Conservation (phyloP, 108 stramenopile species). For the Nitzschia putrida region DNA sequence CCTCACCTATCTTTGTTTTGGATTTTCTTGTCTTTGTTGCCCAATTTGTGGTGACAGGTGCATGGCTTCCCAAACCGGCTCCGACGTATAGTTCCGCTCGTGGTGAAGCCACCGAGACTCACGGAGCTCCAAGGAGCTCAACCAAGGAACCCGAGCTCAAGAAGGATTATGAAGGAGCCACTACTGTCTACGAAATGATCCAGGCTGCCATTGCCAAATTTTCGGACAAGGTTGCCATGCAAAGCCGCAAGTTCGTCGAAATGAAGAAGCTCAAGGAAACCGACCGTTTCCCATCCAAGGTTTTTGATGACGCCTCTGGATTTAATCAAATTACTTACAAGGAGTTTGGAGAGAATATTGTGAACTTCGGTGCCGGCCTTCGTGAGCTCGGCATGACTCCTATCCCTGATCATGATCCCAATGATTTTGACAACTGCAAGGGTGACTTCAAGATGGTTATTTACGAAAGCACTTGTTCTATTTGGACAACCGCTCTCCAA, state of each 20-base stretch:
- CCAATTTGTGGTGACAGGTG: not conserved
- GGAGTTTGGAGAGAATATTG: slow-evolving; percentile 14
- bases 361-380: slow-evolving; percentile 32
- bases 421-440: slow-evolving; percentile 24
- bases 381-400: slow-evolving; percentile 29
- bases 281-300: slow-evolving; percentile 18
- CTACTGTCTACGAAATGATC: slow-evolving; percentile 27
- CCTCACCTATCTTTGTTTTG: slow-evolving; percentile 13
- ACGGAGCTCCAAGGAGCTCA: slow-evolving; percentile 14
- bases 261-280: slow-evolving; percentile 27
- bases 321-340: slow-evolving; percentile 22
- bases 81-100: slow-evolving; percentile 4
- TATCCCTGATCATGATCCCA: slow-evolving; percentile 12
- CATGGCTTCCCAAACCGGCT: not conserved
- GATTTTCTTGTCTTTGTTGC: slow-evolving; percentile 3
- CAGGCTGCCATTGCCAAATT: slow-evolving; percentile 11
- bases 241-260: slow-evolving; percentile 19
- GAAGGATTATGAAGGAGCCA: not conserved
- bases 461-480: slow-evolving; percentile 31
- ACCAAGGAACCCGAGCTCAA: not conserved
- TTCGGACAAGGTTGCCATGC: slow-evolving; percentile 13
- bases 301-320: slow-evolving; percentile 17
- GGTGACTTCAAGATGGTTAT: slow-evolving; percentile 22
- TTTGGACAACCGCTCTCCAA: slow-evolving; percentile 26
- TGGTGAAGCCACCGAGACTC: slow-evolving; percentile 15